Evolutionary conservation across 352 stramenopile species (phyloP), one percentile per base, ranked within the genome.

Genomic region (Globisporangium parvum): DNA sequence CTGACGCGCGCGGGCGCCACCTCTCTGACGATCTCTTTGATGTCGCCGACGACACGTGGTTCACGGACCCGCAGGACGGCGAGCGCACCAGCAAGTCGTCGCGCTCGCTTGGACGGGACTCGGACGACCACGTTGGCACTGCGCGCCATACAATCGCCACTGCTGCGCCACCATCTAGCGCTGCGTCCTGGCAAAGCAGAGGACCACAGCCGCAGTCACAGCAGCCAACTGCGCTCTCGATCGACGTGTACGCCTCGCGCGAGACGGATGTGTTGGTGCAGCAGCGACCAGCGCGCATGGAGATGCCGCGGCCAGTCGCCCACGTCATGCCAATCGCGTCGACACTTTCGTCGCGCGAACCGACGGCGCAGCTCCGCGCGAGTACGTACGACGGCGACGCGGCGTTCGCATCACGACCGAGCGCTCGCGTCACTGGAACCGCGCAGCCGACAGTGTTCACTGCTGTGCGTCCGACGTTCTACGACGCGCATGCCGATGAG

Each of bases 21-120:
- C 37, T 51, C 9, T 33, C 56, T 37, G 54, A 35, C 31, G 47
- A 64, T 15, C 56, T 91, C 14, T 87, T 88, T 57, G 72, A 86
- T 42, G 56, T 55, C 24, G 57, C 58, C 6, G 80, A 85, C 20
- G 74, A 87, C 20, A 69, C 69, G 24, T 91, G 77, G 80, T 91
- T 91, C 67, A 69, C 57, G 0, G 77, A 91, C 47, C 63, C 69
- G 2, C 46, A 28, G 6, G 46, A 42, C 40, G 26, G 18, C 41
- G 41, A 53, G 11, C n/a, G n/a, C n/a, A 31, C 2, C 20, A 24
- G 31, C 23, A 46, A 56, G 20, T 14, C 18, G 8, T 18, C 41
- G 41, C n/a, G 33, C 2, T 12, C 39, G 18, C 21, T 33, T 0
- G 10, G 37, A 14, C 46, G 28, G 3, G 37, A 31, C 37, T 6